A percentile compares a stretch with the other conserved stretches of the same genome.
phyloP scores from a whole-genome alignment of 495 filamentous ascomycete genomes.

The Penicillium alfredii region DNA sequence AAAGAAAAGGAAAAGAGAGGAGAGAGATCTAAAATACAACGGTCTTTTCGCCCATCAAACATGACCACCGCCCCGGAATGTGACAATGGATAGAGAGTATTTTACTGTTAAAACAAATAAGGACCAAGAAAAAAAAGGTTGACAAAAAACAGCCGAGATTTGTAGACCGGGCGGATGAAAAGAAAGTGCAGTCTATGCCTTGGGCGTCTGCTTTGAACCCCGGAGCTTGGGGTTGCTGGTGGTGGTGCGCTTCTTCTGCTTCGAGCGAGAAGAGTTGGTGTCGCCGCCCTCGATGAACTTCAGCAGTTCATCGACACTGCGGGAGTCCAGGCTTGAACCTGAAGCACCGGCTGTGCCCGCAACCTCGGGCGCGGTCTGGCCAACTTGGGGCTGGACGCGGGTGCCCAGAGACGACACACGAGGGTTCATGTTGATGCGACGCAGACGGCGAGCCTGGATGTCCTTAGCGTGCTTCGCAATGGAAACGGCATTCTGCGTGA shows the following conservation, averaged over 20 bases:
- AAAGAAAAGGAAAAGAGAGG: slow-evolving; percentile 27
- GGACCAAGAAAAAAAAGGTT: slow-evolving; percentile 21
- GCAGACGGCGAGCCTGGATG: slow-evolving; percentile 62
- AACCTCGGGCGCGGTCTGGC: slow-evolving; percentile 46
- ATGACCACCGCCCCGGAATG: slow-evolving; percentile 23
- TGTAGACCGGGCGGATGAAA: background rate
- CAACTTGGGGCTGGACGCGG: slow-evolving; percentile 48
- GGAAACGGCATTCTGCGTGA: slow-evolving; percentile 88
- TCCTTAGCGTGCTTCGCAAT: slow-evolving; percentile 91
- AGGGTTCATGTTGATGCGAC: slow-evolving; percentile 51
- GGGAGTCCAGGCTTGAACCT: slow-evolving; percentile 51
- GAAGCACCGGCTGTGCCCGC: slow-evolving; percentile 30
- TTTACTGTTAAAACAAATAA: slow-evolving; percentile 32
- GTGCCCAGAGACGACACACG: slow-evolving; percentile 48
- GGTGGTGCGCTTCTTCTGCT: slow-evolving; percentile 59
- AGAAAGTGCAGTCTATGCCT: slow-evolving; percentile 15
- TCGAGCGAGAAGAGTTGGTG: slow-evolving; percentile 47
- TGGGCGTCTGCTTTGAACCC: slow-evolving; percentile 42
- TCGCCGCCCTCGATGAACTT: slow-evolving; percentile 79
- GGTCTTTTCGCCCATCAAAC: slow-evolving; percentile 32
- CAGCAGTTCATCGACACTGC: slow-evolving; percentile 80
- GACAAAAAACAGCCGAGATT: slow-evolving; percentile 3
- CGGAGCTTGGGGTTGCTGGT: slow-evolving; percentile 66
- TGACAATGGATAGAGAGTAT: slow-evolving; percentile 22
- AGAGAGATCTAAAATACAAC: slow-evolving; percentile 38